phyloP scores from a whole-genome alignment of 176 grass and related monocot genomes.

The Sorghum bicolor region DNA sequence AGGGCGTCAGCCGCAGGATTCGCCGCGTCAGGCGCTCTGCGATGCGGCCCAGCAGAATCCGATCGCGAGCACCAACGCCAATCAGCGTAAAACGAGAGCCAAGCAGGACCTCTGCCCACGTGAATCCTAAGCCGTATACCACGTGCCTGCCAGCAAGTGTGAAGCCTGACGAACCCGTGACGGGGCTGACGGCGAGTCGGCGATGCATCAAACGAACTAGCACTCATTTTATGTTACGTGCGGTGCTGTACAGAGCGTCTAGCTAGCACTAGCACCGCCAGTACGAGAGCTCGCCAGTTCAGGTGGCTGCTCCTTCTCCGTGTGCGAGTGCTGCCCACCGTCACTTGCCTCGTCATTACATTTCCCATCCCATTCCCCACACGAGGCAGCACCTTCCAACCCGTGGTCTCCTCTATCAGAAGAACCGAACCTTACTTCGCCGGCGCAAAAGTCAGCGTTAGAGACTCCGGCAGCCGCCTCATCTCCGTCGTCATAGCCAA shows the following conservation, averaged over 20 bases:
- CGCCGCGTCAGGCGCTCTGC: neutral
- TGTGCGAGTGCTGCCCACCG: neutral
- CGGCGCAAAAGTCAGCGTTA: neutral
- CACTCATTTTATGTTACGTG: neutral
- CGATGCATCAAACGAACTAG: neutral
- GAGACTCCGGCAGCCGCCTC: neutral
- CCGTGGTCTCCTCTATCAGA: neutral
- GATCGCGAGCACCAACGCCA: no score
- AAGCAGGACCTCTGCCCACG: neutral
- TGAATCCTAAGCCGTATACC: neutral
- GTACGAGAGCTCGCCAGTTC: neutral
- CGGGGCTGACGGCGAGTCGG: neutral
- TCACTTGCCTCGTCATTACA: neutral
- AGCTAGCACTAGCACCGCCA: neutral
- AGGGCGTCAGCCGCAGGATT: neutral
- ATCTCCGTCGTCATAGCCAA: neutral
- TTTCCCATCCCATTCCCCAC: neutral
- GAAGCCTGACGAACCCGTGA: neutral
- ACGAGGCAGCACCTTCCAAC: neutral
- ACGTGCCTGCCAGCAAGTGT: no score
- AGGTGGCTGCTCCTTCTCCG: neutral
- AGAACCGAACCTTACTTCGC: neutral
- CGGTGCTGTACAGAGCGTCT: neutral
- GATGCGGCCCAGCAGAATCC: neutral
- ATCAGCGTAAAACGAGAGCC: no score